phyloP scores from a whole-genome alignment of 352 stramenopile species.

The Pythium periplocum region DNA sequence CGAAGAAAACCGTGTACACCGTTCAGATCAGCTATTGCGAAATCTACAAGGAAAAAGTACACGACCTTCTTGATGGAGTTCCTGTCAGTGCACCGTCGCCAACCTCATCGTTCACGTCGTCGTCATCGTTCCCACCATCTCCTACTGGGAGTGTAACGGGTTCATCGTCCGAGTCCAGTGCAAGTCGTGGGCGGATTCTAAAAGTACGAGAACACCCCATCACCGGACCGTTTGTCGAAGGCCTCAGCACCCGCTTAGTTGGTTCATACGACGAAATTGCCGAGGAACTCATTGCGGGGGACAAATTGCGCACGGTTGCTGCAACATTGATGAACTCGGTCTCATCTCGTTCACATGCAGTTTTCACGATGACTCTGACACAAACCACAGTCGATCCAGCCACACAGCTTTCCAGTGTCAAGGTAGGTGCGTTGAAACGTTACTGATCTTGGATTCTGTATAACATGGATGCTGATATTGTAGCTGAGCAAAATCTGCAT shows the following conservation, averaged over 20 bases:
- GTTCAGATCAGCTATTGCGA: conserved; percentile 74
- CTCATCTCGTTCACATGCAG: conserved; percentile 93
- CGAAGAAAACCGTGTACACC: conserved; percentile 11
- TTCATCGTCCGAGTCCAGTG: conserved; percentile 2
- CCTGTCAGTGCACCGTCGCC: conserved; percentile 3
- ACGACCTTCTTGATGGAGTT: conserved; percentile 60
- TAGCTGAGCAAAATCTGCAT: conserved; percentile 85
- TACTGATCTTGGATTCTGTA: not conserved
- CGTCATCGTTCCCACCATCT: conserved; percentile 19
- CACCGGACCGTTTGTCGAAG: conserved; percentile 81
- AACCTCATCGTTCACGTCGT: conserved; percentile 17
- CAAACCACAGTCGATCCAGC: conserved; percentile 62
- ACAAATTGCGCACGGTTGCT: conserved; percentile 93
- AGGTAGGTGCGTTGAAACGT: conserved; percentile 28
- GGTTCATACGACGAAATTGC: conserved; percentile 76
- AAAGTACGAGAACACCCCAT: conserved; percentile 81
- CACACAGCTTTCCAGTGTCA: conserved; percentile 57
- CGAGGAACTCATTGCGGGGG: conserved; percentile 80
- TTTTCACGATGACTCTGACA: conserved; percentile 95
- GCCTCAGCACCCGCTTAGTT: conserved; percentile 60
- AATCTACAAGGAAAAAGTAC: conserved; percentile 88
- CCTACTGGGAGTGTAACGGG: conserved; percentile 6
- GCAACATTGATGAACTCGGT: conserved; percentile 96
- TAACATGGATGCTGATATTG: not conserved
- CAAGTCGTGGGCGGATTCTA: conserved; percentile 25